phyloP scores from a whole-genome alignment of 768 basidiomycete species.

The Rhizopogon rudus region DNA sequence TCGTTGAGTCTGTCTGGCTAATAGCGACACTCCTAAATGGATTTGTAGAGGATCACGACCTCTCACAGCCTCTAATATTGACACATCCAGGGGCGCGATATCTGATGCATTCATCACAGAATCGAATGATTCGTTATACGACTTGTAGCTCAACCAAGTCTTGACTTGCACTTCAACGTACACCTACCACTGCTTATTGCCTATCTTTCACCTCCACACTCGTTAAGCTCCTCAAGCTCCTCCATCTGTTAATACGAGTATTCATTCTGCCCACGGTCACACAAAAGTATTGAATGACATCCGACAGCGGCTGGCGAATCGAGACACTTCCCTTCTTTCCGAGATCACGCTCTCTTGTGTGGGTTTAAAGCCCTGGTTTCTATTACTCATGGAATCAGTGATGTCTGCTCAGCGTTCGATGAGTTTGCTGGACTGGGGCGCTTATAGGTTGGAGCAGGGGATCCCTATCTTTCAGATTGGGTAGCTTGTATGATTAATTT shows the following conservation, averaged over 20 bases:
- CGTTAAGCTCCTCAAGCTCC: no score
- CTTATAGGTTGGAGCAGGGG: no score
- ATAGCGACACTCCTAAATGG: background rate
- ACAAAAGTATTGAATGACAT: slow-evolving; percentile 45
- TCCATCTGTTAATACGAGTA: background rate
- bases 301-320: slow-evolving; percentile 42
- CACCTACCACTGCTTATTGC: slow-evolving; percentile 66
- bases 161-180: slow-evolving; percentile 72
- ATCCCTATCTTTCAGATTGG: no score
- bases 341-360: slow-evolving; percentile 70
- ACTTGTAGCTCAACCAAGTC: slow-evolving; percentile 45
- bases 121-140: slow-evolving; percentile 60
- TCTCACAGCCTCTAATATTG: slow-evolving; percentile 15
- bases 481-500: no score
- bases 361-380: slow-evolving; percentile 63
- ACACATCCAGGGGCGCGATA: slow-evolving; percentile 32
- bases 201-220: no score
- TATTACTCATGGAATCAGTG: no score
- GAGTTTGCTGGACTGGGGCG: no score
- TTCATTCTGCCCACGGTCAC: slow-evolving; percentile 24
- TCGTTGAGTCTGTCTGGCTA: slow-evolving; percentile 41
- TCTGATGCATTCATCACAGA: slow-evolving; percentile 29
- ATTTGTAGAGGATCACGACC: slow-evolving; percentile 49
- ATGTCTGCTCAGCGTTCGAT: no score
- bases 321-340: slow-evolving; percentile 56